A percentile compares a stretch with the other conserved stretches of the same genome.
phyloP scores from a whole-genome alignment of 331 rosid genomes.

The Saraca asoca region DNA sequence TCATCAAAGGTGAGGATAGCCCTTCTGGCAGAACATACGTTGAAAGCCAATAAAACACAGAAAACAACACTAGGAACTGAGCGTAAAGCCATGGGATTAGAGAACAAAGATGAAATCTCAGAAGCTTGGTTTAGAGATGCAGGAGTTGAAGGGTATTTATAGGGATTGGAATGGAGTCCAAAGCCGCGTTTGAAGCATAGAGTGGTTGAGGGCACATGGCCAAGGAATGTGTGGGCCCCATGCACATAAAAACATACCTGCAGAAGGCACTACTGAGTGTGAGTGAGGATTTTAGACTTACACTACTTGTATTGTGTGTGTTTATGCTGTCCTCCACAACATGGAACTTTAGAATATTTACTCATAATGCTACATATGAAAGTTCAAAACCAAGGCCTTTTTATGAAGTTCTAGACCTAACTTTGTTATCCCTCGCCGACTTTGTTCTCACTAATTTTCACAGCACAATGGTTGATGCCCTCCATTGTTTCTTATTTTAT shows the following conservation, averaged over 20 bases:
- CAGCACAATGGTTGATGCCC: background rate
- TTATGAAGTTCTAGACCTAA: too few species aligned
- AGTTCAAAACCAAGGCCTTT: too few species aligned
- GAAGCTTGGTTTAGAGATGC: conserved; percentile 12
- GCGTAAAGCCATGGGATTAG: conserved; percentile 37
- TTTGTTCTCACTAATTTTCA: too few species aligned
- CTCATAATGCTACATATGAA: too few species aligned
- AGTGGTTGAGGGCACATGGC: conserved; percentile 54
- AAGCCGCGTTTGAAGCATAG: conserved; percentile 39
- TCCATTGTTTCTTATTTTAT: background rate
- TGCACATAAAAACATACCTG: background rate
- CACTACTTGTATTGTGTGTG: conserved; percentile 43
- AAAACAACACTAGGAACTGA: conserved; percentile 35
- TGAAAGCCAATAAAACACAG: conserved; percentile 42
- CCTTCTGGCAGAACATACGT: conserved; percentile 52
- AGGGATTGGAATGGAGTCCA: conserved; percentile 22
- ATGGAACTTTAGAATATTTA: too few species aligned
- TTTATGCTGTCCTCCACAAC: background rate
- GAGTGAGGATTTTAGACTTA: background rate
- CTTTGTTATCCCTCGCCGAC: too few species aligned
- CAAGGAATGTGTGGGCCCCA: conserved; percentile 35
- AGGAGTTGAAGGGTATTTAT: conserved; percentile 41
- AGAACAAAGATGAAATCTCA: background rate
- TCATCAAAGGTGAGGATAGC: conserved; percentile 45
- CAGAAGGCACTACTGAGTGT: background rate